Evolutionary conservation across 371 early-diverging fungal species (phyloP), one percentile per base, ranked within the genome.

Genomic region (Mucor lusitanicus): DNA sequence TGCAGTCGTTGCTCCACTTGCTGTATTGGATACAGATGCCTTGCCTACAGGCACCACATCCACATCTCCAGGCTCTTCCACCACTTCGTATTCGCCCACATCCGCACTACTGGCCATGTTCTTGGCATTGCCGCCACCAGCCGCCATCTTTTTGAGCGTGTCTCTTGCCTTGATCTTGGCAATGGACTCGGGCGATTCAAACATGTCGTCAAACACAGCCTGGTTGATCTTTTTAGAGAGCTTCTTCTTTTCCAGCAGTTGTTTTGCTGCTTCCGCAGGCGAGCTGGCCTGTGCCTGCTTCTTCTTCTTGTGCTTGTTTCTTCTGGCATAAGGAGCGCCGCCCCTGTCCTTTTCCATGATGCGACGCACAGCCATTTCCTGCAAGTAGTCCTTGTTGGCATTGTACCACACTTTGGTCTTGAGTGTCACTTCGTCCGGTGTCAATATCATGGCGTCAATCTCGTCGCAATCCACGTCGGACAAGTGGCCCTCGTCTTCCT

Each of bases 141-240:
- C 37, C 21, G 48, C 39, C 28, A 60, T 64, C 11, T 69, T 25
- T 32, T 72, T 65, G 4, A 63, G 21, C 17, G 70, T 66, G 55
- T 80, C 82, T 63, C 75, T 59, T 58, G 74, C 66, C 68, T 86
- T 72, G 64, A 86, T 66, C 67, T 81, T 65, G 53, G 70, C 71
- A 70, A 88, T 63, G 8, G 82, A 50, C 63, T 85, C 78, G 42
- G 80, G 76, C 50, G 86, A 79, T 53, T 88, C 90, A 67, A 94
- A 90, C 69, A 95, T 87, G 37, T 86, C 85, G 25, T 92, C 89
- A 64, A 96, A 77, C 0, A 92, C 89, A 1, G 85, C 89, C 73
- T 95, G 94, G 71, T 96, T 96, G 72, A 97, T 95, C 73, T 96
- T 96, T 65, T 92, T 94, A 1, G 97, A 96, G 55, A 94, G 74